Percentiles rank a stretch among this genome's conserved stretches.
Evolutionary conservation across 176 grass and related monocot genomes (phyloP).

Genomic region (Dendrocalamus sinicus): DNA sequence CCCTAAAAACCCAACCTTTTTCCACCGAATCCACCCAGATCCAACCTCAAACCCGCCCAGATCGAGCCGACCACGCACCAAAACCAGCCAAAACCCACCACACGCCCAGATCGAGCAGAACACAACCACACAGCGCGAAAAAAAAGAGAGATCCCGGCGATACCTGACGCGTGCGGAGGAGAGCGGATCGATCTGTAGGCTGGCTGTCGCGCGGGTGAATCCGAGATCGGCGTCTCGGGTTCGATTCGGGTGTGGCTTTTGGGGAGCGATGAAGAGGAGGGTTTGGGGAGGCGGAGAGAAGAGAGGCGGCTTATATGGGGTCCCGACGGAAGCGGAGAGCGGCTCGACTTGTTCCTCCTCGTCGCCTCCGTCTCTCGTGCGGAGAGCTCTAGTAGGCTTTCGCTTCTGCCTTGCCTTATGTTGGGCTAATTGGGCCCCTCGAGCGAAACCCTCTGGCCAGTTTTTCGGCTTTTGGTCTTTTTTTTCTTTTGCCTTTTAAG

Average conservation of each 20-base stretch:
- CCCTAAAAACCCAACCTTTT: too few relatives aligned
- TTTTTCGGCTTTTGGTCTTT: too few relatives aligned
- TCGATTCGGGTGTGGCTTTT: conserved; percentile 2
- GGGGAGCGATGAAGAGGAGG: background rate
- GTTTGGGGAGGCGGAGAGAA: background rate
- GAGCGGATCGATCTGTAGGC: background rate
- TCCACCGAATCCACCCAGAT: conserved; percentile 17
- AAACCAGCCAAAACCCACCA: background rate
- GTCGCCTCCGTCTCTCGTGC: background rate
- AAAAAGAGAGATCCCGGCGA: background rate
- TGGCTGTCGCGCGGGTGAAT: background rate
- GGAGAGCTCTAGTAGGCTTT: background rate
- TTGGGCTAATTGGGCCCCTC: too few relatives aligned
- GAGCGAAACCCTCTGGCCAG: too few relatives aligned
- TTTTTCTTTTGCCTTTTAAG: too few relatives aligned
- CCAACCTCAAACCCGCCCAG: background rate
- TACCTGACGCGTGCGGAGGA: conserved; percentile 26
- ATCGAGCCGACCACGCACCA: background rate
- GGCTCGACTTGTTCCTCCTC: conserved; percentile 41
- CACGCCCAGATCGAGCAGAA: conserved; percentile 7
- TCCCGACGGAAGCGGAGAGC: conserved; percentile 51
- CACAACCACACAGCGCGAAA: background rate
- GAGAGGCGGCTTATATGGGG: conserved; percentile 50
- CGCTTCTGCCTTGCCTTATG: background rate
- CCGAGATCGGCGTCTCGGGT: conserved; percentile 60